phyloP scores from a whole-genome alignment of 2,329 filamentous ascomycete genomes.

The Hypocrella siamensis region DNA sequence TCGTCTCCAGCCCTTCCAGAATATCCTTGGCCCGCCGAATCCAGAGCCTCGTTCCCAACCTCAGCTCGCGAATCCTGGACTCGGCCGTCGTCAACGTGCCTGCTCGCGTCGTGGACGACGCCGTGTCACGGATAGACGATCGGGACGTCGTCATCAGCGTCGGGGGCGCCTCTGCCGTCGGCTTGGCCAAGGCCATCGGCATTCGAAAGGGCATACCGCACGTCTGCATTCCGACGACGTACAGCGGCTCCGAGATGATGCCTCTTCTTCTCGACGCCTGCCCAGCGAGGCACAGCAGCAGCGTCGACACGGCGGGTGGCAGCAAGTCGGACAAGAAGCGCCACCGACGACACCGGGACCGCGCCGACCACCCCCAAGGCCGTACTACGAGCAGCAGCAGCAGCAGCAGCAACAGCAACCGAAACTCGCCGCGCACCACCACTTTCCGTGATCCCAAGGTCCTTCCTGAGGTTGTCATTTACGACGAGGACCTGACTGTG shows the following conservation, averaged over 20 bases:
- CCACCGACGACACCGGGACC: too few species aligned
- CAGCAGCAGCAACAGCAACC: constrained; percentile 3
- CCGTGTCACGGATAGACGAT: constrained; percentile 12
- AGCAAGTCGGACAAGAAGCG: too few species aligned
- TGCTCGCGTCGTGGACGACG: constrained; percentile 12
- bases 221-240: constrained; percentile 43
- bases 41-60: constrained; percentile 16
- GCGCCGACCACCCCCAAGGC: too few species aligned
- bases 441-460: constrained; percentile 8
- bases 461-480: constrained; percentile 18
- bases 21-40: constrained; percentile 17
- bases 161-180: constrained; percentile 46
- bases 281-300: constrained; percentile 6
- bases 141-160: constrained; percentile 45
- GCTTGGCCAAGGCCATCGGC: constrained; percentile 38
- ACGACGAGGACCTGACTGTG: constrained; percentile 20
- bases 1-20: constrained; percentile 22
- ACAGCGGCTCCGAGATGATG: constrained; percentile 46
- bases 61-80: constrained; percentile 16
- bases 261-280: constrained; percentile 6
- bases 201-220: constrained; percentile 37
- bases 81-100: constrained; percentile 15
- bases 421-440: constrained; percentile 4
- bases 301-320: too few species aligned
- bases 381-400: constrained; percentile 2